These are phyloP conservation scores for Punica granatum DNA, from an alignment of 345 rosid genomes.

Conservation along the genomic window DNA sequence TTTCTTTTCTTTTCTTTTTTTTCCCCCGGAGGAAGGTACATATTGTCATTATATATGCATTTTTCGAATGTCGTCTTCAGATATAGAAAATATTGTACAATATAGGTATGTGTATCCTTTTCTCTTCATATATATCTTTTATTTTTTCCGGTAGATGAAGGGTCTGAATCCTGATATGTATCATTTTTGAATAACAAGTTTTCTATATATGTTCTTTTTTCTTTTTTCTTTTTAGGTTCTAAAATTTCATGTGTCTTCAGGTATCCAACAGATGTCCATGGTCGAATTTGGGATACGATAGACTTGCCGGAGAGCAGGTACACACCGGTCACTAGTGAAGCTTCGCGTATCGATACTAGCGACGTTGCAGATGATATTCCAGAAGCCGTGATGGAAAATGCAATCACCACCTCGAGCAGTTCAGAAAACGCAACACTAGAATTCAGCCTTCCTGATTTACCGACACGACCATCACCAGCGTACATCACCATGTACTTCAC, in stretches of 20 bases:
- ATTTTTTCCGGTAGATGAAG: too few species aligned
- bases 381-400: neutral
- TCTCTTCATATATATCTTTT: too few species aligned
- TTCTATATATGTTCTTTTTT: too few species aligned
- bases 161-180: too few species aligned
- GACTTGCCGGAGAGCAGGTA: neutral
- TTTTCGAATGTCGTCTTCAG: too few species aligned
- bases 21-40: too few species aligned
- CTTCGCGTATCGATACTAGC: neutral
- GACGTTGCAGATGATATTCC: neutral
- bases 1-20: too few species aligned
- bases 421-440: neutral
- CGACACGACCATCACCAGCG: neutral
- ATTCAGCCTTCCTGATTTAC: neutral
- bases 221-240: neutral
- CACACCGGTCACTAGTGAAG: neutral
- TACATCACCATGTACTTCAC: conserved; percentile 2
- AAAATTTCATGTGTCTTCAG: neutral
- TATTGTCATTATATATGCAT: neutral
- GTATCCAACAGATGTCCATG: neutral
- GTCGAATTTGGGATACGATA: neutral
- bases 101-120: too few species aligned
- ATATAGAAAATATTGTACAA: too few species aligned
- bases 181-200: too few species aligned
- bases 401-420: neutral